Base-by-base conservation (phyloP, 129 eudicot species). In the Artemisia annua region DNA sequence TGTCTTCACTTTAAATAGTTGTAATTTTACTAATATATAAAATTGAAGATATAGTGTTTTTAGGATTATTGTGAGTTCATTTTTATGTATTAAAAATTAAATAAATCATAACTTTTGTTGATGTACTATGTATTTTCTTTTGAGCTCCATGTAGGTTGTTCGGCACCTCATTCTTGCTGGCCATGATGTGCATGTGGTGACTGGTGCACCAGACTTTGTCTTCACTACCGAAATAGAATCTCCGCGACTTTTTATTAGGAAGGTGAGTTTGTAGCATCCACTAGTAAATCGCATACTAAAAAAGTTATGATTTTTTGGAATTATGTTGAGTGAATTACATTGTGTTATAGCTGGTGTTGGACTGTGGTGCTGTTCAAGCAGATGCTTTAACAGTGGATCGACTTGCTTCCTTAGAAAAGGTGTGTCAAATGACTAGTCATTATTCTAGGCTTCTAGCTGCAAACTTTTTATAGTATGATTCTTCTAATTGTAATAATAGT, bases 311-410 rank as follows among this genome's bases (percentile, higher is more conserved):
- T 16, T 22, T 78, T 57, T 22, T 28, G 5, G 46, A 52, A 50
- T 18, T 52, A 44, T 49, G 24, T 63, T 64, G 68, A 78, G 68
- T 54, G 9, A 18, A 22, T 61, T 48, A 30, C 57, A 11, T 59
- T 16, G 14, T 20, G 5, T 65, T 52, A 11, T 83, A 94, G 98
- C 89, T 90, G 63, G 87, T 94, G 62, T 75, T 94, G 75, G 99
- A 94, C 67, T 90, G 97, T 81, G 99, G 99, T 39, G 99, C 99
- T 69, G 97, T 94, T 78, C 99, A 94, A 82, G 99, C 97, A 57
- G 99, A 94, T 86, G 99, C 99, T 56, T 84, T 94, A 82, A 94
- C 99, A 18, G 99, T 94, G 64, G 99, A 94, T 69, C 97, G 99
- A 35, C 97, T 94, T 17, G 99, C 97, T 15, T 94, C 99, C 44